Evolutionary conservation across 306 rosid genomes (phyloP).

Genomic region (Nissolia schottii): DNA sequence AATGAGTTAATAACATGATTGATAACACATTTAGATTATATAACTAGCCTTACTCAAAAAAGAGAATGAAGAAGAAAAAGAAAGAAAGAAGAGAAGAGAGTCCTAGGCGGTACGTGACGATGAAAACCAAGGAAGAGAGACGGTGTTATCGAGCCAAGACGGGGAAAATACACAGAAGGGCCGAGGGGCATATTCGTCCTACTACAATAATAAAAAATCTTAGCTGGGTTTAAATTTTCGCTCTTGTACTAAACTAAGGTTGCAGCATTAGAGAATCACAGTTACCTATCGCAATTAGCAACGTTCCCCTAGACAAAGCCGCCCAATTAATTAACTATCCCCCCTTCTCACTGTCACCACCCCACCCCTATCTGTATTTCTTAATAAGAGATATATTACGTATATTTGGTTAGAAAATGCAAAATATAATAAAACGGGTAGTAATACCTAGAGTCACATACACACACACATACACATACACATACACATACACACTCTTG

Average conservation of each 20-base stretch:
- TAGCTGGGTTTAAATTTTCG: not conserved
- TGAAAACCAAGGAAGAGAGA: constrained; percentile 24
- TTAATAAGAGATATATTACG: not conserved
- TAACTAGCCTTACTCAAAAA: too few relatives aligned
- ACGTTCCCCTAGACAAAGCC: constrained; percentile 53
- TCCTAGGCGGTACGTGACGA: constrained; percentile 48
- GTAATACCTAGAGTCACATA: not conserved
- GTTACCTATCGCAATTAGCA: not conserved
- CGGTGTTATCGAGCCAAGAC: not conserved
- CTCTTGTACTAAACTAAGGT: not conserved
- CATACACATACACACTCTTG: too few relatives aligned
- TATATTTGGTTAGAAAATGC: not conserved
- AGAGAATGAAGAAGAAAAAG: too few relatives aligned
- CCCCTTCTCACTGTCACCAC: not conserved
- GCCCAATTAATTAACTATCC: constrained; percentile 26
- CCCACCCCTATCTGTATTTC: not conserved
- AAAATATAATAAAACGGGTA: not conserved
- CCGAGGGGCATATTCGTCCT: constrained; percentile 46
- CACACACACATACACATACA: too few relatives aligned
- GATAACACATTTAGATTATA: too few relatives aligned
- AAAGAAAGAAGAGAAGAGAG: not conserved
- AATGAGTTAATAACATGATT: too few relatives aligned
- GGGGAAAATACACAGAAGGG: not conserved
- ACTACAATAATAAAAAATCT: not conserved
- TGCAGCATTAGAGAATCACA: not conserved